Evolutionary conservation across 179 eudicot genomes (phyloP).

Genomic region (Silene coronaria): DNA sequence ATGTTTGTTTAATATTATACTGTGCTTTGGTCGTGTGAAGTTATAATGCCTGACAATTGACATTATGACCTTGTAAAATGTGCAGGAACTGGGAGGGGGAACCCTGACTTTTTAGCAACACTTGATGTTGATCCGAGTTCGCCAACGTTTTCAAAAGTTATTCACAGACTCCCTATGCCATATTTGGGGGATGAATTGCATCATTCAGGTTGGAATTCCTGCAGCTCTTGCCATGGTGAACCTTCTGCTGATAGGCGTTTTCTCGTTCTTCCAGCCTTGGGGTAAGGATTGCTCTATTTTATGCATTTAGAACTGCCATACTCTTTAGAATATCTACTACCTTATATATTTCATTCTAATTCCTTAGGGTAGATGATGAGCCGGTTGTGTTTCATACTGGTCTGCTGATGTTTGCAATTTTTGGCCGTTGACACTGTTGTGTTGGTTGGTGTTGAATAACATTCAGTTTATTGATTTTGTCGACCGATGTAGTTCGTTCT

Average conservation of each 20-base stretch:
- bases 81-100: constrained; percentile 77
- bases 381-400: no score
- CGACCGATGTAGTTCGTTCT: no score
- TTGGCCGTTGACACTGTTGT: no score
- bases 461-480: no score
- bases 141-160: constrained; percentile 65
- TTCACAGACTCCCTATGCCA: constrained; percentile 82
- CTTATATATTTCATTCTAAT: no score
- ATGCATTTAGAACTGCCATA: no score
- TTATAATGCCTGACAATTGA: not conserved
- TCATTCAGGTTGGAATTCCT: constrained; percentile 96
- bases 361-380: no score
- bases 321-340: no score
- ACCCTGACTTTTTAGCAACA: constrained; percentile 86
- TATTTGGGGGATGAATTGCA: constrained; percentile 82
- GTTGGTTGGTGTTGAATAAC: no score
- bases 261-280: constrained; percentile 78
- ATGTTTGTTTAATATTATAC: not conserved
- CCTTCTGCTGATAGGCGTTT: constrained; percentile 62
- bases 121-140: constrained; percentile 86
- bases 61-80: not conserved
- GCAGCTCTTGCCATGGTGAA: constrained; percentile 96
- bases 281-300: constrained; percentile 34
- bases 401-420: not conserved
- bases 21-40: not conserved